A percentile compares a stretch with the other conserved stretches of the same genome.
These are phyloP conservation scores for Adansonia rubrostipa DNA, from an alignment of 441 rosid genomes.

Conservation along the genomic window DNA sequence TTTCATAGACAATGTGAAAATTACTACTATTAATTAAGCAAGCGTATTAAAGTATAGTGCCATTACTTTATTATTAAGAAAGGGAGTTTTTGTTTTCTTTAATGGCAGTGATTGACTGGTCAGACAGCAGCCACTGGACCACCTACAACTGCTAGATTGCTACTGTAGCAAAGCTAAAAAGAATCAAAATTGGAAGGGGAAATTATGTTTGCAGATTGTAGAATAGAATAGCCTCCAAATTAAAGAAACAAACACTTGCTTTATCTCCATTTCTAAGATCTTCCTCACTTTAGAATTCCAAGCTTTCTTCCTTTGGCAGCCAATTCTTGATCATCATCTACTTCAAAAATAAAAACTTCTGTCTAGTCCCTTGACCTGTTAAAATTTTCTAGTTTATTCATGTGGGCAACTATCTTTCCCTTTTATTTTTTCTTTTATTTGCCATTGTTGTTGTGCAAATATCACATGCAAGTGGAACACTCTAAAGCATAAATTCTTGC, in stretches of 20 bases:
- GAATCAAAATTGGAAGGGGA: constrained; percentile 38
- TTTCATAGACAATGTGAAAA: not conserved
- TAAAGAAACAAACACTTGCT: constrained; percentile 59
- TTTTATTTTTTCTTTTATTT: constrained; percentile 39
- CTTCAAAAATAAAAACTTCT: constrained; percentile 16
- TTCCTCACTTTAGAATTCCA: constrained; percentile 53
- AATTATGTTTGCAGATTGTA: not conserved
- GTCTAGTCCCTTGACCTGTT: not conserved
- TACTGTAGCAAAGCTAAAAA: constrained; percentile 33
- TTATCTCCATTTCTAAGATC: constrained; percentile 38
- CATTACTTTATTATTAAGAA: constrained; percentile 76
- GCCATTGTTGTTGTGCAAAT: constrained; percentile 28
- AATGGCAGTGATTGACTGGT: constrained; percentile 46
- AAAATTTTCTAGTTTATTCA: constrained; percentile 33
- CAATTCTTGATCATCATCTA: constrained; percentile 46
- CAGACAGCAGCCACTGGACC: constrained; percentile 42
- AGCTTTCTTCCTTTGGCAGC: constrained; percentile 59
- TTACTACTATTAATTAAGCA: not conserved
- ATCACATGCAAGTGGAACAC: constrained; percentile 64
- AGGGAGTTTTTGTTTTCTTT: constrained; percentile 45
- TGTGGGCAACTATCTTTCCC: constrained; percentile 40
- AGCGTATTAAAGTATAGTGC: not conserved
- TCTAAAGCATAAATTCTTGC: constrained; percentile 54
- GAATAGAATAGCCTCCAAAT: constrained; percentile 52
- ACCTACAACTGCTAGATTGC: constrained; percentile 47